A percentile compares a stretch with the other conserved stretches of the same genome.
Conservation (phyloP, 2,329 filamentous ascomycete genomes). For the Arthrobotrys sphaeroides region DNA sequence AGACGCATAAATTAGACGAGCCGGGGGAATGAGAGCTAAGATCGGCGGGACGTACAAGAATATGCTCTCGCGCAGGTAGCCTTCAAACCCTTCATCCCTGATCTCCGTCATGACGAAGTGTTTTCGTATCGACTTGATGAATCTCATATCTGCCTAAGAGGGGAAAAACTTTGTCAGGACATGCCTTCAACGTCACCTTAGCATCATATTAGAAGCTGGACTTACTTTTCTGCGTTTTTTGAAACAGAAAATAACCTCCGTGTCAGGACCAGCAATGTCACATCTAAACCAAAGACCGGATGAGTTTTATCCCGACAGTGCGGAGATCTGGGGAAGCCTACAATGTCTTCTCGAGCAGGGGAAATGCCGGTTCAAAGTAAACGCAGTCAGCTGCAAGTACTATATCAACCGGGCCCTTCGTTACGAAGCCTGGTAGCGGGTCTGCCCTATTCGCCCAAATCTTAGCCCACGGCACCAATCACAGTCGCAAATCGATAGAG, state of each 20-base stretch:
- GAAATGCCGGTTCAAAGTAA: constrained; percentile 96
- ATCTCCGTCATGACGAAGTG: constrained; percentile 64
- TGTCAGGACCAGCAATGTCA: constrained; percentile 60
- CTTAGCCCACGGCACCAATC: neutral
- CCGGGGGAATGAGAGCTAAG: neutral
- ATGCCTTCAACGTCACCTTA: neutral
- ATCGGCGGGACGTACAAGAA: constrained; percentile 63
- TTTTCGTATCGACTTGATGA: constrained; percentile 66
- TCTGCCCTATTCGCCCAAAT: constrained; percentile 67
- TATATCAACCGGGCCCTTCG: constrained; percentile 73
- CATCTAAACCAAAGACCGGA: constrained; percentile 42
- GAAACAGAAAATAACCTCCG: constrained; percentile 83
- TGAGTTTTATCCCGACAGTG: neutral
- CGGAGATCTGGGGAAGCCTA: constrained; percentile 60
- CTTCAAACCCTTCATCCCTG: constrained; percentile 64
- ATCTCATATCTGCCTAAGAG: constrained; percentile 64
- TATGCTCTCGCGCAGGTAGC: constrained; percentile 65
- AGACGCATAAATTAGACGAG: neutral
- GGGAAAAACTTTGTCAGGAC: neutral
- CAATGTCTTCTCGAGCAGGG: constrained; percentile 81
- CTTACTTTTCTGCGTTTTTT: constrained; percentile 81
- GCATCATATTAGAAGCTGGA: neutral
- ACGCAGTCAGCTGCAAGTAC: constrained; percentile 96
- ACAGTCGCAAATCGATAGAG: constrained; percentile 54
- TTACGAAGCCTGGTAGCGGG: constrained; percentile 67